These are phyloP conservation scores for Botrytis hyacinthi DNA, from an alignment of 2,329 filamentous ascomycete genomes.

Conservation along the genomic window DNA sequence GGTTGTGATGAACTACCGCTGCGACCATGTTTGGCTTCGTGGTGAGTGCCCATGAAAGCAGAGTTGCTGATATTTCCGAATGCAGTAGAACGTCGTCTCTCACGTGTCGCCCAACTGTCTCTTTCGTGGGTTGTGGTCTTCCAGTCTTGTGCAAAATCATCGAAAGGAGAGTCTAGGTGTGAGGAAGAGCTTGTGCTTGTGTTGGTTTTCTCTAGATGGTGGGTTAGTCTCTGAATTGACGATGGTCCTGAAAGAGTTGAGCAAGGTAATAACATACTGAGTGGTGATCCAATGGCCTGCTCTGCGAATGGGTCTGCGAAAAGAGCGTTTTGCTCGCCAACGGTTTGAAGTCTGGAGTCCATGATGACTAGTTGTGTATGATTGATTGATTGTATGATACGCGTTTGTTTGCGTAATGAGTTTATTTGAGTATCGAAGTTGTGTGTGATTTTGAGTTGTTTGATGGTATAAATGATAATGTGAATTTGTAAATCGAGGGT, in stretches of 20 bases:
- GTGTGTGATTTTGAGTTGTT: neutral
- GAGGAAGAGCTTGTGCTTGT: neutral
- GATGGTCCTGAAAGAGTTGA: neutral
- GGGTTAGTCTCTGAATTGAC: neutral
- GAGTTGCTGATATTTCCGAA: slow-evolving; percentile 14
- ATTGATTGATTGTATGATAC: neutral
- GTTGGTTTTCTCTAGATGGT: neutral
- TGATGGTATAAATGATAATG: neutral
- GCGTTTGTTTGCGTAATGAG: neutral
- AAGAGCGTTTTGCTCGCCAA: neutral
- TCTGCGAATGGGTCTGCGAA: neutral
- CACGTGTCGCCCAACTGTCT: slow-evolving; percentile 7
- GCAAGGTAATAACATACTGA: neutral
- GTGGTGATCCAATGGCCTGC: neutral
- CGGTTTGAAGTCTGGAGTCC: neutral
- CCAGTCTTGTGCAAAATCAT: slow-evolving; percentile 22
- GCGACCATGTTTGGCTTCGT: slow-evolving; percentile 9
- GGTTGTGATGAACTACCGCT: neutral
- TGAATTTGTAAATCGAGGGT: neutral
- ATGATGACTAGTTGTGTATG: neutral
- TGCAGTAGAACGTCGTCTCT: slow-evolving; percentile 15
- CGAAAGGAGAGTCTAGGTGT: slow-evolving; percentile 13
- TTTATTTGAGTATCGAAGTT: neutral
- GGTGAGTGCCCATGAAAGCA: slow-evolving; percentile 12
- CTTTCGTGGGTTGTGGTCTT: slow-evolving; percentile 2